These are phyloP conservation scores for Alopecurus myosuroides DNA, from an alignment of 176 grass and related monocot genomes.

Conservation along the genomic window DNA sequence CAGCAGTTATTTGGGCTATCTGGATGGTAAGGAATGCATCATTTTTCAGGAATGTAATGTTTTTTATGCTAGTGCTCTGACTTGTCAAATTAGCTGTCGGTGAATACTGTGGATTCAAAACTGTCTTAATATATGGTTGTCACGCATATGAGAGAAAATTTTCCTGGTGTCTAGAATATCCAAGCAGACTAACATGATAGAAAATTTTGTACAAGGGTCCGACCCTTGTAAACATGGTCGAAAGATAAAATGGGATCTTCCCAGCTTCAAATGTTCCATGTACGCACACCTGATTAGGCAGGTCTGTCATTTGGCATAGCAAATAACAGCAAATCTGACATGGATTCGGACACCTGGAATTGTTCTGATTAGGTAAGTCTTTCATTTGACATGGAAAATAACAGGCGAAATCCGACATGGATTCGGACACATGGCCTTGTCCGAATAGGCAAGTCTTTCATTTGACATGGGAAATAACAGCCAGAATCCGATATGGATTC, in stretches of 20 bases:
- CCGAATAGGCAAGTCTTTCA: neutral
- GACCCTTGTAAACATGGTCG: neutral
- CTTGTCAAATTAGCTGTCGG: neutral
- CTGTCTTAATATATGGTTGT: neutral
- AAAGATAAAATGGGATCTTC: neutral
- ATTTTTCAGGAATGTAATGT: neutral
- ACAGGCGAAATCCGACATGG: neutral
- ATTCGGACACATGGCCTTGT: neutral
- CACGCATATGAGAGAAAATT: neutral
- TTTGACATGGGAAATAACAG: neutral
- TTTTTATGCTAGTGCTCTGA: neutral
- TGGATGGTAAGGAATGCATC: neutral
- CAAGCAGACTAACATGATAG: neutral
- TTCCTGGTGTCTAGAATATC: neutral
- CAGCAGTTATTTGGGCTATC: neutral
- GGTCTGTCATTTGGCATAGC: neutral
- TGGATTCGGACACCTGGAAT: neutral
- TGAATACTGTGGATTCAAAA: neutral
- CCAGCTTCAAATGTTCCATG: neutral
- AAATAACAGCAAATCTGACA: neutral
- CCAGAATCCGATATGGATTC: neutral
- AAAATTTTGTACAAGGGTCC: neutral
- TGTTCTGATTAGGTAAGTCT: neutral
- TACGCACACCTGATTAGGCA: neutral
- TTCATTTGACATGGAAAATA: neutral